Percentiles rank a stretch among this genome's conserved stretches.
phyloP scores from a whole-genome alignment of 805 yeast genomes.

The Wickerhamiella australiensis region DNA sequence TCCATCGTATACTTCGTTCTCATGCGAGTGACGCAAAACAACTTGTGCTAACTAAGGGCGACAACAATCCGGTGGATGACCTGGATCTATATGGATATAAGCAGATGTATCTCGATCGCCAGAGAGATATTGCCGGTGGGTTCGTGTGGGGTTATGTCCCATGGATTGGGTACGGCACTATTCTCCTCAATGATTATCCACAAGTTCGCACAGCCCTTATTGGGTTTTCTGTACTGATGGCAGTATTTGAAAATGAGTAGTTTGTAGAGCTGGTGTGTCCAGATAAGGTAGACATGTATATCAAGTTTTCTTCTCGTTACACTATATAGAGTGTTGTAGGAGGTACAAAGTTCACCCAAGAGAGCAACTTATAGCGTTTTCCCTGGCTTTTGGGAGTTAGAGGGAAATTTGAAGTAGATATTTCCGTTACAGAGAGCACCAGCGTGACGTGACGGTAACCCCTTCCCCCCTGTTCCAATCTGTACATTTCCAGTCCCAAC shows the following conservation, averaged over 20 bases:
- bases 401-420: too few species aligned
- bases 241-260: slow-evolving; percentile 49
- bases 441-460: too few species aligned
- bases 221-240: slow-evolving; percentile 59
- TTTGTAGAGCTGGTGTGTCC: slow-evolving; percentile 1
- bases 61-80: slow-evolving; percentile 87
- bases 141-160: slow-evolving; percentile 84
- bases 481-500: too few species aligned
- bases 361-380: too few species aligned
- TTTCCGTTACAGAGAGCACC: too few species aligned
- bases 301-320: too few species aligned
- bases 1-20: slow-evolving; percentile 83
- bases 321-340: too few species aligned
- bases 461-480: too few species aligned
- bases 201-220: slow-evolving; percentile 70
- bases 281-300: too few species aligned
- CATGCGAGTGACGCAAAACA: slow-evolving; percentile 50
- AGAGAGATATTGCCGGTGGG: slow-evolving; percentile 71
- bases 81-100: slow-evolving; percentile 67
- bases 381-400: too few species aligned
- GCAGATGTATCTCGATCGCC: slow-evolving; percentile 64
- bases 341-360: too few species aligned
- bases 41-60: slow-evolving; percentile 83
- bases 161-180: slow-evolving; percentile 78
- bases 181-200: slow-evolving; percentile 75